These are phyloP conservation scores for Fusarium miscanthi DNA, from an alignment of 2,329 filamentous ascomycete species.

Conservation along the genomic window DNA sequence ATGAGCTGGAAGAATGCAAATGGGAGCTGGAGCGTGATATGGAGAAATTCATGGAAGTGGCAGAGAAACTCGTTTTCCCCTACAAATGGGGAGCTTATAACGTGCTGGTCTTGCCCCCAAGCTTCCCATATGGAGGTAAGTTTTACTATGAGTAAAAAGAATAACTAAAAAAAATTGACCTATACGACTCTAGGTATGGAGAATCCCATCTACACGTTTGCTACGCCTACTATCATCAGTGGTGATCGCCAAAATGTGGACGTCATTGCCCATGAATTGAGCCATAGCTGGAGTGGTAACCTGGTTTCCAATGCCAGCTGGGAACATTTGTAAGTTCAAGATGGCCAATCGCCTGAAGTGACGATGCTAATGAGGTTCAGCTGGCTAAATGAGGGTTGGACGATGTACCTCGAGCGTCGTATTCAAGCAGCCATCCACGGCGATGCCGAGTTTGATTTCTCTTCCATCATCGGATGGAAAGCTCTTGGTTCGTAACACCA, in stretches of 20 bases:
- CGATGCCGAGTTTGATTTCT: conserved; percentile 89
- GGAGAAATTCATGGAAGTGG: conserved; percentile 89
- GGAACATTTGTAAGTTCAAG: conserved; percentile 75
- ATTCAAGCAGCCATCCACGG: conserved; percentile 83
- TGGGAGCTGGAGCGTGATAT: conserved; percentile 94
- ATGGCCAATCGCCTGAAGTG: neutral
- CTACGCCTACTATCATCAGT: conserved; percentile 92
- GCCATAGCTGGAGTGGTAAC: conserved; percentile 89
- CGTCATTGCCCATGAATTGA: conserved; percentile 89
- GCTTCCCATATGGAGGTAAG: conserved; percentile 86
- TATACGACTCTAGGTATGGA: conserved; percentile 73
- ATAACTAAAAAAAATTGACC: neutral
- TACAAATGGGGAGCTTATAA: conserved; percentile 98
- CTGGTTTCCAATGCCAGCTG: conserved; percentile 81
- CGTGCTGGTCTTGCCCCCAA: conserved; percentile 87
- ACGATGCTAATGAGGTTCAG: conserved; percentile 48
- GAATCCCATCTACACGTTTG: conserved; percentile 94
- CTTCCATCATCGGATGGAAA: conserved; percentile 96
- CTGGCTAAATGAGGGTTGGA: conserved; percentile 87
- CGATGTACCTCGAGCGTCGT: conserved; percentile 90
- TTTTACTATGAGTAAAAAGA: conserved; percentile 4
- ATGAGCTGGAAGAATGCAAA: conserved; percentile 84
- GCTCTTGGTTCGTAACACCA: conserved; percentile 66
- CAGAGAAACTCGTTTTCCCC: conserved; percentile 83
- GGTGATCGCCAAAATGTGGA: conserved; percentile 93